These are phyloP conservation scores for Arachis stenosperma DNA, from an alignment of 306 rosid species.

Conservation along the genomic window DNA sequence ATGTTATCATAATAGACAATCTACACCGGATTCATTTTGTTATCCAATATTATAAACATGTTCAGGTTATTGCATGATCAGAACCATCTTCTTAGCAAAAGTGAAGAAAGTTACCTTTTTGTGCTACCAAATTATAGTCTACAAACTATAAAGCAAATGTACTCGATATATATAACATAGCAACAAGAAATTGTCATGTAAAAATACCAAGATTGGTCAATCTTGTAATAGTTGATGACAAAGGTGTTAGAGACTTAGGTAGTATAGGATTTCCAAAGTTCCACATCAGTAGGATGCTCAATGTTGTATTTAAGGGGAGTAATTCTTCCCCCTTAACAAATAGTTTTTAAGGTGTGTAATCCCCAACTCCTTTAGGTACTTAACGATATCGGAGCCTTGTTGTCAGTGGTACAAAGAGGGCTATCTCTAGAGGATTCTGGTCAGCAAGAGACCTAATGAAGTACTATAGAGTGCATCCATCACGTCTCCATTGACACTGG, in stretches of 20 bases:
- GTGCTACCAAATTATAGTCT: neutral
- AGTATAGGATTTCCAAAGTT: too few relatives aligned
- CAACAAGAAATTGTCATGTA: neutral
- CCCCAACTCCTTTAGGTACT: too few relatives aligned
- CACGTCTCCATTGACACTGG: too few relatives aligned
- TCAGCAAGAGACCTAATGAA: too few relatives aligned
- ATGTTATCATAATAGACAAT: neutral
- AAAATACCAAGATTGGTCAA: neutral
- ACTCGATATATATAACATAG: neutral
- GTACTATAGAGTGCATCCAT: too few relatives aligned
- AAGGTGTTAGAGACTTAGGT: neutral
- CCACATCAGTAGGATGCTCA: too few relatives aligned
- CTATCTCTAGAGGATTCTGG: too few relatives aligned
- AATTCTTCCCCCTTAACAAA: too few relatives aligned
- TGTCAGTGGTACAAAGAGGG: too few relatives aligned
- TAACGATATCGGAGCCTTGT: too few relatives aligned
- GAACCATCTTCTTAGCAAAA: neutral
- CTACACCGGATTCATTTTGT: neutral
- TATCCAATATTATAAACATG: neutral
- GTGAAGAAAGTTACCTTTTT: neutral
- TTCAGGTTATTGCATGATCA: neutral
- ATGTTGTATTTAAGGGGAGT: too few relatives aligned
- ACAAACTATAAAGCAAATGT: neutral
- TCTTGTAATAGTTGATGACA: neutral
- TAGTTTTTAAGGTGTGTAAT: too few relatives aligned